phyloP scores from a whole-genome alignment of 2,329 filamentous ascomycete genomes.

The Alternaria angustiovoidea region DNA sequence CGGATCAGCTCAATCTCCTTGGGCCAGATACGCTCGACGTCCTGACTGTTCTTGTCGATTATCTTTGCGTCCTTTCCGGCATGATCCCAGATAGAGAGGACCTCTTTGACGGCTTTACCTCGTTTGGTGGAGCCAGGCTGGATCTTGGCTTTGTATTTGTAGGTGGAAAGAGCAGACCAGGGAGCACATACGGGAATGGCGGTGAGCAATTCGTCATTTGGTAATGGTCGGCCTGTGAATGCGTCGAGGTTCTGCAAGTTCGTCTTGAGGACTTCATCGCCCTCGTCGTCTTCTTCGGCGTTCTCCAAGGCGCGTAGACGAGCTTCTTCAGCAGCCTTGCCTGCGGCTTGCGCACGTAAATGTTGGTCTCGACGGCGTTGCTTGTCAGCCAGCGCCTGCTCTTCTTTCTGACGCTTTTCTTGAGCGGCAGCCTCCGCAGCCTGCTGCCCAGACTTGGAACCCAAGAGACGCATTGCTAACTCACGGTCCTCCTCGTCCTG shows the following conservation, averaged over 20 bases:
- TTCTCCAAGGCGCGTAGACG: slow-evolving; percentile 57
- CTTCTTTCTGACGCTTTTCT: slow-evolving; percentile 73
- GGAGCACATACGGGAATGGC: slow-evolving; percentile 70
- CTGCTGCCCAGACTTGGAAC: slow-evolving; percentile 73
- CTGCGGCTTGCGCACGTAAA: slow-evolving; percentile 76
- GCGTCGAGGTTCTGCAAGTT: slow-evolving; percentile 63
- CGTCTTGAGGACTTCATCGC: slow-evolving; percentile 61
- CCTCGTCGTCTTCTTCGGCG: slow-evolving; percentile 62
- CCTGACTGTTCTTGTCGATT: slow-evolving; percentile 57
- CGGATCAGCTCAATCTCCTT: slow-evolving; percentile 86
- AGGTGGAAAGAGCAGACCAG: slow-evolving; percentile 69
- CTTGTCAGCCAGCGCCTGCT: slow-evolving; percentile 73
- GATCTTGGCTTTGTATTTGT: slow-evolving; percentile 95
- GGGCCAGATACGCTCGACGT: slow-evolving; percentile 80
- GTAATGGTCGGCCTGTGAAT: slow-evolving; percentile 78
- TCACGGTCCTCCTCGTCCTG: slow-evolving; percentile 94
- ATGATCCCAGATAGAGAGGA: slow-evolving; percentile 80
- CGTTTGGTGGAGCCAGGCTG: slow-evolving; percentile 92
- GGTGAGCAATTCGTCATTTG: slow-evolving; percentile 81
- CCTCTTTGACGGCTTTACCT: slow-evolving; percentile 91
- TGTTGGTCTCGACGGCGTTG: slow-evolving; percentile 83
- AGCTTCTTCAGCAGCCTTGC: slow-evolving; percentile 77
- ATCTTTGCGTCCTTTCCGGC: slow-evolving; percentile 63
- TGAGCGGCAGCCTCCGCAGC: slow-evolving; percentile 68
- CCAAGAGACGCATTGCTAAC: slow-evolving; percentile 86